Conservation (phyloP, 345 rosid genomes). For the Heritiera fomes region DNA sequence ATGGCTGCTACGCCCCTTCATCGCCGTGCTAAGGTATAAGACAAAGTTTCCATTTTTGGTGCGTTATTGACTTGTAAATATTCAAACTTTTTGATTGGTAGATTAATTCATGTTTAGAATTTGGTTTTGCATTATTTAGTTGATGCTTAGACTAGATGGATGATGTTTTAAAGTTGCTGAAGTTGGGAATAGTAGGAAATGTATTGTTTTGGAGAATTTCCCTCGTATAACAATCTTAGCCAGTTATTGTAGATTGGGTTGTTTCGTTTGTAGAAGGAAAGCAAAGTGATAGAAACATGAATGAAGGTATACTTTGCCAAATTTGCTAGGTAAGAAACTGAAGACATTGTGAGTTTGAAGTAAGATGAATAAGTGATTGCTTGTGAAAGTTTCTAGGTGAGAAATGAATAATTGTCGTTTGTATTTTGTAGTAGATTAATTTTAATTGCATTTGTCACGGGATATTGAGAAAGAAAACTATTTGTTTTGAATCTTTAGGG, state of each 20-base stretch:
- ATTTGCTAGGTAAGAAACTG: background rate
- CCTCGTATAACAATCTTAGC: background rate
- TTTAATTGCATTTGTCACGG: background rate
- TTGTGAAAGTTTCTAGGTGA: background rate
- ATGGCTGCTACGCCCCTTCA: constrained; percentile 99
- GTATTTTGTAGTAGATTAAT: background rate
- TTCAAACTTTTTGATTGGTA: background rate
- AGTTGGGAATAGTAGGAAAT: background rate
- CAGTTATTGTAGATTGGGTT: background rate
- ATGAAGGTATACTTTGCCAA: background rate
- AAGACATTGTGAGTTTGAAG: background rate
- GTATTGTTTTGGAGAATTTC: background rate
- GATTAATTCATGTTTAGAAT: background rate
- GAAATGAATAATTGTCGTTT: background rate
- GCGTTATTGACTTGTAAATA: background rate
- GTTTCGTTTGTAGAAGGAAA: background rate
- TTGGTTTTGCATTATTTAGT: background rate
- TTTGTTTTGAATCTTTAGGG: background rate
- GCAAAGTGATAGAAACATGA: background rate
- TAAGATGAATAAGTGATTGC: background rate
- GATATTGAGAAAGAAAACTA: background rate
- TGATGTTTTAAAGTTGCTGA: background rate
- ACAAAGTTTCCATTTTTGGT: background rate
- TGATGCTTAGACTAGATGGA: background rate
- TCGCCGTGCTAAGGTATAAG: constrained; percentile 71